Conservation (phyloP, 306 rosid species). For the Gastrolobium bilobum region DNA sequence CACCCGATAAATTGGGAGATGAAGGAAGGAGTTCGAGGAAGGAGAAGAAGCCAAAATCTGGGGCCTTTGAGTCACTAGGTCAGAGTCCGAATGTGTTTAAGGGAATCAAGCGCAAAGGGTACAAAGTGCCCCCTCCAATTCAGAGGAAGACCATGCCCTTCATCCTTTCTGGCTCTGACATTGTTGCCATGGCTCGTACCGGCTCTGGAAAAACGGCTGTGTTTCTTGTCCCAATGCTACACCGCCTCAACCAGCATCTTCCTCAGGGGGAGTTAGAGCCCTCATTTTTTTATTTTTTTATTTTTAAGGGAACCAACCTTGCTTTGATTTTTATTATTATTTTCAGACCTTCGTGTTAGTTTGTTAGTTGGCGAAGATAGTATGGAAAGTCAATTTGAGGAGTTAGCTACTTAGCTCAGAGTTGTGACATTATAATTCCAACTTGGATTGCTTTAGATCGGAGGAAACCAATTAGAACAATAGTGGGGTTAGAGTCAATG, state of each 20-base stretch:
- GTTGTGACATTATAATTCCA: slow-evolving; percentile 88
- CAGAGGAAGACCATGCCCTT: slow-evolving; percentile 96
- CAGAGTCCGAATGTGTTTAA: slow-evolving; percentile 68
- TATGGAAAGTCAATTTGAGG: slow-evolving; percentile 93
- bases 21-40: slow-evolving; percentile 13
- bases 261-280: slow-evolving; percentile 90
- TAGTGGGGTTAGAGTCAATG: no score
- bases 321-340: neutral
- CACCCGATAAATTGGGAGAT: no score
- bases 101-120: slow-evolving; percentile 87
- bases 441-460: no score
- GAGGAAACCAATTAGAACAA: no score
- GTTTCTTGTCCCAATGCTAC: slow-evolving; percentile 87
- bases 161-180: slow-evolving; percentile 84
- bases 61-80: slow-evolving; percentile 86
- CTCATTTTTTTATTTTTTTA: slow-evolving; percentile 57
- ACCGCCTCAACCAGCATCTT: slow-evolving; percentile 78
- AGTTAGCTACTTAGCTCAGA: slow-evolving; percentile 80
- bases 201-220: slow-evolving; percentile 97
- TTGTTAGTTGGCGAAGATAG: slow-evolving; percentile 96
- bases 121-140: slow-evolving; percentile 90
- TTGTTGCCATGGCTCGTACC: slow-evolving; percentile 98
- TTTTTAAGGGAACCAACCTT: no score
- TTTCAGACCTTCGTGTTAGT: slow-evolving; percentile 83
- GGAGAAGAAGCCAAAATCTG: slow-evolving; percentile 76